Evolutionary conservation across 352 stramenopile genomes (phyloP), one percentile per base, ranked within the genome.

Genomic region (Phytophthora citrophthora): DNA sequence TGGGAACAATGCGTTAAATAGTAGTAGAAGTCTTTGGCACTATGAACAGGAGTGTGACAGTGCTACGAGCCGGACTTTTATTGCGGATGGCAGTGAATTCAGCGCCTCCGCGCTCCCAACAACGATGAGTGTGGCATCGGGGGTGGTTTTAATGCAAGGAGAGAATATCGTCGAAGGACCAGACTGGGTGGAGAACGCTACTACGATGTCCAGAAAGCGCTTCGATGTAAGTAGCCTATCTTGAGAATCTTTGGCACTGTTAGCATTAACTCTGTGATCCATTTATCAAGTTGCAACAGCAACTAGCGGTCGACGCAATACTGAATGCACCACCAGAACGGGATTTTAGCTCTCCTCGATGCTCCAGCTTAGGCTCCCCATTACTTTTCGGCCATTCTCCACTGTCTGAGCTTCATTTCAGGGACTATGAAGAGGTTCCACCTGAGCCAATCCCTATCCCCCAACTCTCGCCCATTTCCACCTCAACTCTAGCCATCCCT

Each of bases 131-230:
- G 60, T 91, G 1, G 60, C 72, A 0, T 70, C 77, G 1, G 82
- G 79, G 0, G 82, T 89, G 0, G 64, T 67, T 15, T 58, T 88
- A 1, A 60, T 61, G 1, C 70, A 86, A 15, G 82, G 79, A 4
- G 82, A 89, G 8, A 53, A 57, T 2, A 49, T 77, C 2, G 16
- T 79, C 0, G 71, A 84, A 54, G 82, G 82, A 0, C 77, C 82
- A 0, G 64, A 80, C 15, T 75, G 64, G 20, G 52, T 75, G 0
- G 77, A 87, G 13, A 71, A 63, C 16, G 29, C 70, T 5, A 68
- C 66, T 27, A 88, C 70, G 2, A 91, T 91, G 82, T 91, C 82
- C 23, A 68, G 69, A n/a, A 91, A 87, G 51, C 76, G 77, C 18
- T 91, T 91, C 52, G 79, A 86, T 64, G 79, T 91, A 63, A 18